Evolutionary conservation across 2,329 filamentous ascomycete genomes (phyloP).

Genomic region (Colletotrichum incanum): DNA sequence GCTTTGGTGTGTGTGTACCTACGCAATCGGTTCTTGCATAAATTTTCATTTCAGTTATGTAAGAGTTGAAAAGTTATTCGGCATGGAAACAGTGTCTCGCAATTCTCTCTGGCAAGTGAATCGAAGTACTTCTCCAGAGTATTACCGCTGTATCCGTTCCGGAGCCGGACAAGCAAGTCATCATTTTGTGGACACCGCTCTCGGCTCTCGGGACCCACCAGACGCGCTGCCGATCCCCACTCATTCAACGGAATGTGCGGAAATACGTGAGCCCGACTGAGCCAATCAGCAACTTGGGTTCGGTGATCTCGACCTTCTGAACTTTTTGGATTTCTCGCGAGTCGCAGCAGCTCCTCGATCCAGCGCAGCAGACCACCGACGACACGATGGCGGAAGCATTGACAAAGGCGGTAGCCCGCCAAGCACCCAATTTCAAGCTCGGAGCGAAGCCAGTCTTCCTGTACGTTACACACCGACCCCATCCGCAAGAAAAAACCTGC

Average conservation of each 20-base stretch:
- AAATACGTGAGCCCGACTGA: conserved; percentile 32
- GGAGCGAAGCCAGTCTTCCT: conserved; percentile 71
- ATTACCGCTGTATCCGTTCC: neutral
- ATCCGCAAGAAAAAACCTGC: neutral
- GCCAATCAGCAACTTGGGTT: conserved; percentile 29
- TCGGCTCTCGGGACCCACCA: neutral
- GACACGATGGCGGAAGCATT: conserved; percentile 58
- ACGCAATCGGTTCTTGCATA: neutral
- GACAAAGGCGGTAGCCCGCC: conserved; percentile 54
- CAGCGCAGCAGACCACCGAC: conserved; percentile 26
- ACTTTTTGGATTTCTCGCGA: conserved; percentile 40
- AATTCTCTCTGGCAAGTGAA: too few relatives aligned
- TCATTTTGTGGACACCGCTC: neutral
- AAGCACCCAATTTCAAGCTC: conserved; percentile 62
- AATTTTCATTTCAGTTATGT: neutral
- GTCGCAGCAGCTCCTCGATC: conserved; percentile 1
- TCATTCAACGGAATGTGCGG: neutral
- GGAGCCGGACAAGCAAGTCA: neutral
- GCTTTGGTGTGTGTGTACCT: neutral
- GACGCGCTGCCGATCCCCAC: neutral
- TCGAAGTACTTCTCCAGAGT: too few relatives aligned
- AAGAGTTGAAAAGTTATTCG: rapidly evolving
- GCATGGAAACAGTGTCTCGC: too few relatives aligned
- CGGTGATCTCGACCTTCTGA: conserved; percentile 7
- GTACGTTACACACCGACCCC: conserved; percentile 55